Percentiles rank a stretch among this genome's conserved stretches.
Evolutionary conservation across 176 grass and related monocot genomes (phyloP).

Genomic region (Alloteropsis semialata): DNA sequence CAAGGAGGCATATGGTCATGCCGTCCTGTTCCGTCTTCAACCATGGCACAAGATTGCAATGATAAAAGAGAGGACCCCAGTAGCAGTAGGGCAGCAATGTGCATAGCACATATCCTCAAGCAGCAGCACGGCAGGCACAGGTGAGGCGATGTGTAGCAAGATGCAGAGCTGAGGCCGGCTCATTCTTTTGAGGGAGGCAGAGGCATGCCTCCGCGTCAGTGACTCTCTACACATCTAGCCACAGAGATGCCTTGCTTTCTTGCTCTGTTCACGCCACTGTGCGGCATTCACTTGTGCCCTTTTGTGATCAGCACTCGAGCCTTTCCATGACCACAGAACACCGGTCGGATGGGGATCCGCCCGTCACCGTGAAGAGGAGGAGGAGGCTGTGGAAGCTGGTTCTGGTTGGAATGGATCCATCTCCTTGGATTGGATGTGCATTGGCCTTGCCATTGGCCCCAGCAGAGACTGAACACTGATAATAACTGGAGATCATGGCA

Average conservation of each 20-base stretch:
- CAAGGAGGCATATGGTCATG: not conserved
- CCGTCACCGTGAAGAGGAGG: conserved; percentile 19
- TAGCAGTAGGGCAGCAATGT: conserved; percentile 7
- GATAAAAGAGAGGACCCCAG: conserved; percentile 34
- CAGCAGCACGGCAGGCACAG: not conserved
- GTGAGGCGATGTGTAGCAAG: not conserved
- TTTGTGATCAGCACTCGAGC: conserved; percentile 31
- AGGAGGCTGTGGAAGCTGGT: not conserved
- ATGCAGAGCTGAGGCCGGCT: conserved; percentile 4
- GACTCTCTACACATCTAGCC: not conserved
- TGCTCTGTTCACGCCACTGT: conserved; percentile 29
- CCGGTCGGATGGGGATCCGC: conserved; percentile 25
- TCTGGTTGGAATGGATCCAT: conserved; percentile 6
- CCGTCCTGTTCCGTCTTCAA: conserved; percentile 18
- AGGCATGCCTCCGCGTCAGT: conserved; percentile 34
- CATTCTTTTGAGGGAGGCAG: conserved; percentile 43
- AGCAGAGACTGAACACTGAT: conserved; percentile 14
- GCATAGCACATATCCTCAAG: not conserved
- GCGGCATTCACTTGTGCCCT: conserved; percentile 27
- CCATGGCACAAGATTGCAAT: conserved; percentile 35
- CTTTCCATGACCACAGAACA: conserved; percentile 34
- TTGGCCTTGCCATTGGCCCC: conserved; percentile 33
- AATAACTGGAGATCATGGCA: conserved; percentile 40
- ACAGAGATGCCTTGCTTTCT: conserved; percentile 7
- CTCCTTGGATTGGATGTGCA: conserved; percentile 8